Conservation (phyloP, 306 rosid genomes). For the Vicia sativa region DNA sequence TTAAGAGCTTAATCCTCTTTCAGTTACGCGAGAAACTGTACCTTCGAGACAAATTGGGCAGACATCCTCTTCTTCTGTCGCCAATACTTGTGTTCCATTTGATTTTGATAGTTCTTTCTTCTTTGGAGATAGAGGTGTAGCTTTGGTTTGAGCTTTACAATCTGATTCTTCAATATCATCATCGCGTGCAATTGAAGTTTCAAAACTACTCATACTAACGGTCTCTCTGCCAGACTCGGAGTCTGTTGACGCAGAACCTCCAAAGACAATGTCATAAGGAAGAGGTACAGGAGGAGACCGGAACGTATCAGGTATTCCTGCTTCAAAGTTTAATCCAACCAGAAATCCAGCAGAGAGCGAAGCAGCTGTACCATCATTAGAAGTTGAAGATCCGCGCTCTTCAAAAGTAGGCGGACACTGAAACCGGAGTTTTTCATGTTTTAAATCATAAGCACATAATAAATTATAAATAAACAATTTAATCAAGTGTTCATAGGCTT, state of each 20-base stretch:
- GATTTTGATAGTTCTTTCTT: conserved; percentile 52
- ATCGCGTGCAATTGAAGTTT: conserved; percentile 53
- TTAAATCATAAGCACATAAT: conserved; percentile 17
- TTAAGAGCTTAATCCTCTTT: conserved; percentile 5
- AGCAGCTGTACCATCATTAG: conserved; percentile 46
- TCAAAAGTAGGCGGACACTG: conserved; percentile 72
- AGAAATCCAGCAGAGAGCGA: conserved; percentile 59
- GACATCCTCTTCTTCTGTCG: conserved; percentile 73
- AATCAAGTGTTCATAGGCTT: neutral
- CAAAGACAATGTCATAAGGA: conserved; percentile 69
- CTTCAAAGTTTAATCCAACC: conserved; percentile 53
- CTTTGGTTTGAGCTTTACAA: conserved; percentile 47
- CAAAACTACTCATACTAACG: conserved; percentile 57
- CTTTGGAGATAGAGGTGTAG: conserved; percentile 48
- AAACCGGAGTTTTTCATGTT: conserved; percentile 32
- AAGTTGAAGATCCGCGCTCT: conserved; percentile 56
- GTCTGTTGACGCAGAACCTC: conserved; percentile 55
- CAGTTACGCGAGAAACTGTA: conserved; percentile 23
- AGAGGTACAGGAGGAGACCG: conserved; percentile 80
- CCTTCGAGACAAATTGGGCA: conserved; percentile 93
- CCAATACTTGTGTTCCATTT: conserved; percentile 38
- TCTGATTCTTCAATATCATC: conserved; percentile 65
- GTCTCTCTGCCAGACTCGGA: conserved; percentile 60
- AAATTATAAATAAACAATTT: neutral
- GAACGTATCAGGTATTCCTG: conserved; percentile 69